A percentile compares a stretch with the other conserved stretches of the same genome.
Conservation (phyloP, 352 stramenopile genomes). For the Globisporangium spinosum region DNA sequence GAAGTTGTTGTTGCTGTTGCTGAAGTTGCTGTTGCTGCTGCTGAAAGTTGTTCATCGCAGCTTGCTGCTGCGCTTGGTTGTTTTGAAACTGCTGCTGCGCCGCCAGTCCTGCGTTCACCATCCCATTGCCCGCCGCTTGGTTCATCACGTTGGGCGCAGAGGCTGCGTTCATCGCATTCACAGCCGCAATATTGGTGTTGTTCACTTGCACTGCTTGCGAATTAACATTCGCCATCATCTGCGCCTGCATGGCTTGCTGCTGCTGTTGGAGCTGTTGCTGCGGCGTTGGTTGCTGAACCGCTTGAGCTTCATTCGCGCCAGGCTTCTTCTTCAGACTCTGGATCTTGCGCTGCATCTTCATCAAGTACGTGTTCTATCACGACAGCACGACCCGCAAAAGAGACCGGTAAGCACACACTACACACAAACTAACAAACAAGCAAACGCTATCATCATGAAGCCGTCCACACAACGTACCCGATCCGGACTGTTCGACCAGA, state of each 20-base stretch:
- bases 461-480: slow-evolving; percentile 29
- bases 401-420: not conserved
- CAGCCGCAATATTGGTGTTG: slow-evolving; percentile 17
- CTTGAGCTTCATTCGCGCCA: slow-evolving; percentile 28
- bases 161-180: slow-evolving; percentile 13
- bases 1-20: slow-evolving; percentile 13
- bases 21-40: slow-evolving; percentile 32
- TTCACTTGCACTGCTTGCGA: slow-evolving; percentile 5
- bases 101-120: slow-evolving; percentile 11
- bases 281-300: slow-evolving; percentile 21
- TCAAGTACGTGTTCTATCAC: slow-evolving; percentile 67
- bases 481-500: slow-evolving; percentile 75
- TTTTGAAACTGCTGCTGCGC: slow-evolving; percentile 26
- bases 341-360: slow-evolving; percentile 85
- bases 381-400: not conserved
- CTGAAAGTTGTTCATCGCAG: slow-evolving; percentile 52
- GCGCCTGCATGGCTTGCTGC: slow-evolving; percentile 33
- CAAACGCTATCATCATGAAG: not conserved
- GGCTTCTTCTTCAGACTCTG: slow-evolving; percentile 75
- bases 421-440: not conserved
- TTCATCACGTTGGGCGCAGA: slow-evolving; percentile 6
- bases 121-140: slow-evolving; percentile 22
- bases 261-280: slow-evolving; percentile 25
- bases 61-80: slow-evolving; percentile 28
- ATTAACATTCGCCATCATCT: slow-evolving; percentile 24